Evolutionary conservation across 768 basidiomycete genomes (phyloP), one percentile per base, ranked within the genome.

Genomic region (Suillus subaureus): DNA sequence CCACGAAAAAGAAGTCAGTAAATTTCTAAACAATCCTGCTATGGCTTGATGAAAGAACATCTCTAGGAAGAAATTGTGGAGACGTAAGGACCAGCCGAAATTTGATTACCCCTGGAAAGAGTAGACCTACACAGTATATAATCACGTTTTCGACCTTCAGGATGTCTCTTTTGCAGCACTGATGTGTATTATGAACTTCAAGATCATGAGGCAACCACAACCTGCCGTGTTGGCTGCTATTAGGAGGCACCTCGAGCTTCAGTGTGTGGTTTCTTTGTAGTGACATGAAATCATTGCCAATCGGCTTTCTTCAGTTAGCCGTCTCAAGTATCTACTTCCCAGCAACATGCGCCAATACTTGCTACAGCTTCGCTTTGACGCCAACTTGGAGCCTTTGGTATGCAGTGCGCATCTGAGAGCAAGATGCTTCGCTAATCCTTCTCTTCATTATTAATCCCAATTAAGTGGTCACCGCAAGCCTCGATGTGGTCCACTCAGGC

Each of bases 71-170:
- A 97, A 96, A 81, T 83, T 95, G 26, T 95, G 93, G 93, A 87
- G 93, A 66, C 87, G 93, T 60, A 95, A 90, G 74, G 93, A 95
- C 73, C 89, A 91, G 72, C 86, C 87, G 51, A 91, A 92, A 79
- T 90, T 97, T 52, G 85, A 88, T 9, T 98, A 96, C 77, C 96
- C 96, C 3, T 96, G 87, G 79, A 90, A 91, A 73, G 96, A 97
- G 77, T 82, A 73, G 67, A 62, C 23, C n/a, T 57, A 26, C 16
- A 58, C 39, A 39, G 23, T 8, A 26, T 39, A 58, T 58, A 28
- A 12, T 58, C n/a, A 31, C 18, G 9, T 28, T 18, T 12, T 21
- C n/a, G 21, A 33, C 33, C 3, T 26, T 15, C 11, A 15, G 55
- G 21, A 55, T 31, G n/a, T 56, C 9, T 8, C 49, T 26, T 26